These are phyloP conservation scores for Vitis hybrid DNA, from an alignment of 177 flowering plant species.

Conservation along the genomic window DNA sequence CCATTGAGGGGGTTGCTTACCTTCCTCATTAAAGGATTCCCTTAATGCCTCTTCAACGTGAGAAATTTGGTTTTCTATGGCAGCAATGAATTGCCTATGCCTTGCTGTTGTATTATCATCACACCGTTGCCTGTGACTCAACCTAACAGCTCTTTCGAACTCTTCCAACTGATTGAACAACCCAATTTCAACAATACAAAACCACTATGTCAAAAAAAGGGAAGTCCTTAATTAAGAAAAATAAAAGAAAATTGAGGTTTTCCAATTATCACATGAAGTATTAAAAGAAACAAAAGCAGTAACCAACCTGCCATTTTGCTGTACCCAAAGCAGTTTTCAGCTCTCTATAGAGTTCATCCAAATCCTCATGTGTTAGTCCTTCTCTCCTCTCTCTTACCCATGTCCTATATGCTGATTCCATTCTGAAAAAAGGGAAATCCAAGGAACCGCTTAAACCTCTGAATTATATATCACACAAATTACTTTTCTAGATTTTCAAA, in stretches of 20 bases:
- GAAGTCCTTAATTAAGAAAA: neutral
- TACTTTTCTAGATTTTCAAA: no score
- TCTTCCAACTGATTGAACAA: conserved; percentile 73
- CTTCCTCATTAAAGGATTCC: conserved; percentile 48
- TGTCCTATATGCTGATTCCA: conserved; percentile 78
- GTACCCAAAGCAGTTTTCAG: conserved; percentile 82
- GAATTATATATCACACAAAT: conserved; percentile 4
- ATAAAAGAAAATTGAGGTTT: neutral
- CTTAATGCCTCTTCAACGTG: conserved; percentile 52
- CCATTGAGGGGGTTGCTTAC: conserved; percentile 73
- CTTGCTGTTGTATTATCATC: conserved; percentile 51
- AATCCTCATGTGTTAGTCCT: conserved; percentile 32
- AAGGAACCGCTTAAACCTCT: neutral
- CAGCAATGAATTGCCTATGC: conserved; percentile 67
- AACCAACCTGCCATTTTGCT: conserved; percentile 88
- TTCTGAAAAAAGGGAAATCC: conserved; percentile 37
- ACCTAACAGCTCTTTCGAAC: conserved; percentile 78
- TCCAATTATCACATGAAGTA: neutral
- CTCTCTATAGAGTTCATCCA: conserved; percentile 58
- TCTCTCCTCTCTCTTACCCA: conserved; percentile 65
- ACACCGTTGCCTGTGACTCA: conserved; percentile 45
- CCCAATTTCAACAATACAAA: conserved; percentile 8
- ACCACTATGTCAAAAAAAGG: neutral
- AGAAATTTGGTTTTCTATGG: conserved; percentile 64
- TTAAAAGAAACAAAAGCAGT: conserved; percentile 4